Conservation (phyloP, 495 filamentous ascomycete species). For the Xylaria bambusicola region DNA sequence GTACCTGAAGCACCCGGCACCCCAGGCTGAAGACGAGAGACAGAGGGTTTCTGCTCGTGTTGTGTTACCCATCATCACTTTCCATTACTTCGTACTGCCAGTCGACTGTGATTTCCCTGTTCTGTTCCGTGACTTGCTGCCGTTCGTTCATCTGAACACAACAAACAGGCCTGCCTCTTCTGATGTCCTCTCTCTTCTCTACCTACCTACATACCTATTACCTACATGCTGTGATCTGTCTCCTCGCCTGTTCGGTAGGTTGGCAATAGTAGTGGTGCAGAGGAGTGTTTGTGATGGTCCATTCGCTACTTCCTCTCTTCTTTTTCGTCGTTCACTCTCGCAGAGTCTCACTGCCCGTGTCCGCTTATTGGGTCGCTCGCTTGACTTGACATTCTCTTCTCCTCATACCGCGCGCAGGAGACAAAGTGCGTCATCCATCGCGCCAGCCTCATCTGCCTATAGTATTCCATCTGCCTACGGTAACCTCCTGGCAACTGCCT, state of each 20-base stretch:
- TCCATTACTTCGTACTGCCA: too few relatives aligned
- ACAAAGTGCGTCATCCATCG: slow-evolving; percentile 2
- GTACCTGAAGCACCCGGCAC: too few relatives aligned
- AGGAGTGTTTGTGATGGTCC: neutral
- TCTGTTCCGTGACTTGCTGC: too few relatives aligned
- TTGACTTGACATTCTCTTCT: slow-evolving; percentile 13
- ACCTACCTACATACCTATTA: neutral
- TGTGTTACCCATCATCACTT: too few relatives aligned
- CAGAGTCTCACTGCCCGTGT: too few relatives aligned
- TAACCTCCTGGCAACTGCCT: slow-evolving; percentile 4
- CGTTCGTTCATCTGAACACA: too few relatives aligned
- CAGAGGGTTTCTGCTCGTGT: too few relatives aligned
- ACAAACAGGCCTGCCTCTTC: neutral
- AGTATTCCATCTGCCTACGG: neutral
- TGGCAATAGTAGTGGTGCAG: neutral
- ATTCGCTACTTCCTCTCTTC: neutral
- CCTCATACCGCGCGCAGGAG: slow-evolving; percentile 2
- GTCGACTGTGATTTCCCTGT: too few relatives aligned
- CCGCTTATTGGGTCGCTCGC: slow-evolving; percentile 6
- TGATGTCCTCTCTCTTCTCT: neutral
- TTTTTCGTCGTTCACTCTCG: neutral
- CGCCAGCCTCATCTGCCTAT: slow-evolving; percentile 12
- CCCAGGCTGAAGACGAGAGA: too few relatives aligned
- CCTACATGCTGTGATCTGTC: neutral
- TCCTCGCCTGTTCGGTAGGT: slow-evolving; percentile 8